Conservation (phyloP, 169 alveolate genomes). For the Babesia gibsoni region DNA sequence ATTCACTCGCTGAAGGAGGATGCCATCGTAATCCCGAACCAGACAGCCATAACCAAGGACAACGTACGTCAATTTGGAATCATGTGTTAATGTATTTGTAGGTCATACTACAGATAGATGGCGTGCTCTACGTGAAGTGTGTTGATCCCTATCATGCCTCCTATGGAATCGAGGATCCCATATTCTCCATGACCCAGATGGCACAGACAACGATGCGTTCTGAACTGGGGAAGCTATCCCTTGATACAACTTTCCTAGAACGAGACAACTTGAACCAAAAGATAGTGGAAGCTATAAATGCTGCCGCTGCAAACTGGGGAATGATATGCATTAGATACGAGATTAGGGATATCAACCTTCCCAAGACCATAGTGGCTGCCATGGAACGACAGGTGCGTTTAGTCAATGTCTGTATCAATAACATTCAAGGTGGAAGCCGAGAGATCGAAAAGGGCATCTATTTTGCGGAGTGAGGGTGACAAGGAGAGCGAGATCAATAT, state of each 20-base stretch:
- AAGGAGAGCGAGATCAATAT: constrained; percentile 87
- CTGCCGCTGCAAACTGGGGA: constrained; percentile 93
- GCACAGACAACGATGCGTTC: constrained; percentile 96
- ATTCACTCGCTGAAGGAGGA: constrained; percentile 91
- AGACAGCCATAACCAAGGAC: constrained; percentile 94
- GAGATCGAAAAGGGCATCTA: constrained; percentile 89
- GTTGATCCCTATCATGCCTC: constrained; percentile 85
- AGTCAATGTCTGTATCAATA: background rate
- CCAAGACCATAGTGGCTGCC: constrained; percentile 86
- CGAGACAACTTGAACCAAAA: constrained; percentile 87
- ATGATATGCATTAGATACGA: constrained; percentile 90
- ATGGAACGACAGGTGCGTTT: constrained; percentile 85
- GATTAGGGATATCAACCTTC: constrained; percentile 91
- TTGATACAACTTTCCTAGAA: constrained; percentile 92
- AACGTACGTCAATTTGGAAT: constrained; percentile 75
- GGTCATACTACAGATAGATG: constrained; percentile 91
- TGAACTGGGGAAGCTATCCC: constrained; percentile 92
- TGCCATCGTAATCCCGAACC: constrained; percentile 86
- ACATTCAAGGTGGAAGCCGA: constrained; percentile 91
- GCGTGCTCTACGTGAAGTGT: constrained; percentile 90
- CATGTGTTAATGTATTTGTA: background rate
- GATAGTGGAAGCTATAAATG: constrained; percentile 86
- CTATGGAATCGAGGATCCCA: constrained; percentile 92
- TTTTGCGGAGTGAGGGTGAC: constrained; percentile 90
- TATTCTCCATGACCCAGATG: constrained; percentile 88